Evolutionary conservation across 176 grass and related monocot genomes (phyloP).

Genomic region (Paspalum vaginatum): DNA sequence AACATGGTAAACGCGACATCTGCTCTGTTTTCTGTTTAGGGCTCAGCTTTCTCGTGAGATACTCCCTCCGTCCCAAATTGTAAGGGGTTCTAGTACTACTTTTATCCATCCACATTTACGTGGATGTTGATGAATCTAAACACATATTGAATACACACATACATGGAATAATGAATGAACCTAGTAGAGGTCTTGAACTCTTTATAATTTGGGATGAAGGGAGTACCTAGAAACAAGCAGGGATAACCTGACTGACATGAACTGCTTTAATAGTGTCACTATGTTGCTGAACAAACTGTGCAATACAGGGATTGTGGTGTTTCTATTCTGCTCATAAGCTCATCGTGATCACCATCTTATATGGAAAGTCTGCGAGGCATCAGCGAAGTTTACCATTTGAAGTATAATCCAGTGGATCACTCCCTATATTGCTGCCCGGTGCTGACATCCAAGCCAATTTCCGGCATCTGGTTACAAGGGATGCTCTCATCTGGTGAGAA

Average conservation of each 20-base stretch:
- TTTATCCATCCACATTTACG: too few relatives aligned
- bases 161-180: too few relatives aligned
- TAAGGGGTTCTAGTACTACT: too few relatives aligned
- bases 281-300: constrained; percentile 26
- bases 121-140: too few relatives aligned
- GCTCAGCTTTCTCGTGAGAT: neutral
- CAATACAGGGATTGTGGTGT: constrained; percentile 58
- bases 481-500: constrained; percentile 67
- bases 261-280: neutral
- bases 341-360: constrained; percentile 45
- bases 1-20: neutral
- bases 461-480: constrained; percentile 55
- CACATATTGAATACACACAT: too few relatives aligned
- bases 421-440: constrained; percentile 53
- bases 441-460: constrained; percentile 66
- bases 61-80: too few relatives aligned
- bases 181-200: too few relatives aligned
- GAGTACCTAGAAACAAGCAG: neutral
- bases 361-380: constrained; percentile 56
- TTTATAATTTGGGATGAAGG: too few relatives aligned
- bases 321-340: constrained; percentile 59
- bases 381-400: constrained; percentile 45
- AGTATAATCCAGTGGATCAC: constrained; percentile 54
- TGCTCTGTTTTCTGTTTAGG: neutral
- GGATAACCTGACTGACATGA: neutral